Conservation (phyloP, 2,329 filamentous ascomycete species). For the Sclerotiophoma versabilis region DNA sequence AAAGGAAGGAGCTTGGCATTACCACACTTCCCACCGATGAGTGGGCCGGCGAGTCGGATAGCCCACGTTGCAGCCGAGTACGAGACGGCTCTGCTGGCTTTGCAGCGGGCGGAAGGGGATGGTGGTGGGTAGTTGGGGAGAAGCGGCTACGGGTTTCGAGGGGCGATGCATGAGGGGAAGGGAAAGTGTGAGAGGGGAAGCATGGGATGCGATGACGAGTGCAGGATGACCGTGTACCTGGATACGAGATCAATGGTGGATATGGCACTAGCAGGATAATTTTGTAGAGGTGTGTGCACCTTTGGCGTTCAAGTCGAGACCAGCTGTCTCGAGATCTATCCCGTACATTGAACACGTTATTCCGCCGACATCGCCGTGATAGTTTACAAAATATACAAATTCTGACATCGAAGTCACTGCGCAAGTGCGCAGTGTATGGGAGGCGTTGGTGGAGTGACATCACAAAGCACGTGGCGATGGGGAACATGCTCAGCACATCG, state of each 20-base stretch:
- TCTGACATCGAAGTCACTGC: constrained; percentile 7
- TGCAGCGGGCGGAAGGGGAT: constrained; percentile 3
- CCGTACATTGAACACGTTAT: constrained; percentile 10
- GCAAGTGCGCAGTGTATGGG: background rate
- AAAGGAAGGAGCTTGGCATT: constrained; percentile 18
- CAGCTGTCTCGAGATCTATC: constrained; percentile 8
- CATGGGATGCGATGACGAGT: background rate
- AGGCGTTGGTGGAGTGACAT: constrained; percentile 10
- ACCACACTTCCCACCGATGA: background rate
- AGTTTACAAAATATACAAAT: constrained; percentile 11
- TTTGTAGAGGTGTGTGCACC: constrained; percentile 16
- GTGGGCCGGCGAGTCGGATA: constrained; percentile 2
- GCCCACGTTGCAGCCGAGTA: constrained; percentile 4
- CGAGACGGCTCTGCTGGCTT: background rate
- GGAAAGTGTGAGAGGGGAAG: background rate
- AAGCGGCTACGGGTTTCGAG: background rate
- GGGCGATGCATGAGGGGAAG: background rate
- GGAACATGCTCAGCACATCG: background rate
- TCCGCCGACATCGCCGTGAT: constrained; percentile 16
- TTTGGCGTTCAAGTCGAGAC: constrained; percentile 7
- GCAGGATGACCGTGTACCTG: background rate
- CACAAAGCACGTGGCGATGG: constrained; percentile 17
- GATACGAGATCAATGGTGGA: constrained; percentile 6
- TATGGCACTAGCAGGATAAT: constrained; percentile 13
- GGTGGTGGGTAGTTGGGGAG: constrained; percentile 5